Percentiles rank a stretch among this genome's conserved stretches.
Conservation (phyloP, 176 grass and related monocot genomes). For the Panicum miliaceum region DNA sequence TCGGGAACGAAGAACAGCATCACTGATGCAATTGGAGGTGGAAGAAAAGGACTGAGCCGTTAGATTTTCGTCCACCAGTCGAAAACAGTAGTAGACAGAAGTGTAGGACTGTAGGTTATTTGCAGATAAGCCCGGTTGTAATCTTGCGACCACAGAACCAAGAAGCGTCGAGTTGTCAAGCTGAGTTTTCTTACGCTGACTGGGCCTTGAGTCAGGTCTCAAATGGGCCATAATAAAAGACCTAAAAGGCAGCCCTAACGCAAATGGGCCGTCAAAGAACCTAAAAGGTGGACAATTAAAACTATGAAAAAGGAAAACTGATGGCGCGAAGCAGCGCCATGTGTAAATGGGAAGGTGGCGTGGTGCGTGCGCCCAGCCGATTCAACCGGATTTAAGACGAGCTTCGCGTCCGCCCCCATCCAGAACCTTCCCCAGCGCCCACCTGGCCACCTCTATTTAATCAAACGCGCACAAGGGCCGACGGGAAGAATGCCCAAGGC, state of each 20-base stretch:
- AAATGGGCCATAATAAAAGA: background rate
- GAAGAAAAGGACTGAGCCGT: no score
- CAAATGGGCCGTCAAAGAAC: background rate
- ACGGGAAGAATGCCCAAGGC: background rate
- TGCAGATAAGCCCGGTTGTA: no score
- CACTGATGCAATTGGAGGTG: no score
- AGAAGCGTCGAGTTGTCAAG: no score
- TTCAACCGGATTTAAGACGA: slow-evolving; percentile 55
- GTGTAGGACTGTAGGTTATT: no score
- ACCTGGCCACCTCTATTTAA: slow-evolving; percentile 34
- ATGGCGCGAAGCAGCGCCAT: slow-evolving; percentile 36
- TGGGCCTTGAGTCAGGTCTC: background rate
- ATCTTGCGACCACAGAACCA: no score
- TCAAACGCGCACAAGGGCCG: background rate
- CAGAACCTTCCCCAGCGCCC: slow-evolving; percentile 48
- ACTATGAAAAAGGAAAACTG: background rate
- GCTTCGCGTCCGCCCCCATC: slow-evolving; percentile 49
- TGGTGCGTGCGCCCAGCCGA: slow-evolving; percentile 1
- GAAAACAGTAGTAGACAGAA: no score
- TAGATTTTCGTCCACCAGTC: no score
- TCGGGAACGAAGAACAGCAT: no score
- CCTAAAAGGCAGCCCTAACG: background rate
- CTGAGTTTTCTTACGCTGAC: no score
- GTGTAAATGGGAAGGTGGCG: slow-evolving; percentile 23
- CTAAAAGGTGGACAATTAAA: background rate